A percentile compares a stretch with the other conserved stretches of the same genome.
These are phyloP conservation scores for Hypericum perforatum DNA, from an alignment of 345 rosid genomes.

Conservation along the genomic window DNA sequence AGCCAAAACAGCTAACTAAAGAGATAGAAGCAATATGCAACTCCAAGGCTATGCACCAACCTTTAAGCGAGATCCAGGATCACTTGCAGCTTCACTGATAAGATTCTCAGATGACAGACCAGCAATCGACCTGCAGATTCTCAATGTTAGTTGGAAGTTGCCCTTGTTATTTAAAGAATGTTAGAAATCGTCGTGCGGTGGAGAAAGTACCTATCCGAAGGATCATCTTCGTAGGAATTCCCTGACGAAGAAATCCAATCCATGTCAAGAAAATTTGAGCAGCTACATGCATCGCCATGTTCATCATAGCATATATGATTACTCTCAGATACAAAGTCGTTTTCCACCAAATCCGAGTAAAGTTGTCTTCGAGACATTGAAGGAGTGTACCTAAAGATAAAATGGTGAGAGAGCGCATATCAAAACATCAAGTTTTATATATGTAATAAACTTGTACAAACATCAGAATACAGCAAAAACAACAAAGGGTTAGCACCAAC, in stretches of 20 bases:
- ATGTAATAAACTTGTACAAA: no score
- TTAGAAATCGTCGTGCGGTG: neutral
- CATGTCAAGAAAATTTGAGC: conserved; percentile 54
- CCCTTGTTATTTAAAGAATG: no score
- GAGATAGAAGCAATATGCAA: no score
- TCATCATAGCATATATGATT: conserved; percentile 39
- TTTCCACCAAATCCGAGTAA: conserved; percentile 31
- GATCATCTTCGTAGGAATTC: conserved; percentile 74
- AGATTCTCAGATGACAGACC: conserved; percentile 5
- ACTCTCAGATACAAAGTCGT: conserved; percentile 25
- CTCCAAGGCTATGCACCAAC: neutral
- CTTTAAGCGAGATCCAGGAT: conserved; percentile 8
- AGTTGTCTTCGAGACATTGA: conserved; percentile 22
- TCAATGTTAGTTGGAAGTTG: no score
- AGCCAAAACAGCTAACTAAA: no score
- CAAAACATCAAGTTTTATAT: no score
- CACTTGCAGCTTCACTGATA: conserved; percentile 5
- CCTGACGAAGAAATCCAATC: conserved; percentile 95
- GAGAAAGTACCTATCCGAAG: conserved; percentile 44
- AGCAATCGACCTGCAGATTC: conserved; percentile 1
- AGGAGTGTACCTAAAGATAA: conserved; percentile 33
- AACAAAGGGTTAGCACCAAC: no score
- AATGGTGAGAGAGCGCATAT: no score
- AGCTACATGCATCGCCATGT: conserved; percentile 47
- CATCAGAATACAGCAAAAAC: no score